Evolutionary conservation across 169 alveolate genomes (phyloP).

Genomic region (Babesia bigemina): DNA sequence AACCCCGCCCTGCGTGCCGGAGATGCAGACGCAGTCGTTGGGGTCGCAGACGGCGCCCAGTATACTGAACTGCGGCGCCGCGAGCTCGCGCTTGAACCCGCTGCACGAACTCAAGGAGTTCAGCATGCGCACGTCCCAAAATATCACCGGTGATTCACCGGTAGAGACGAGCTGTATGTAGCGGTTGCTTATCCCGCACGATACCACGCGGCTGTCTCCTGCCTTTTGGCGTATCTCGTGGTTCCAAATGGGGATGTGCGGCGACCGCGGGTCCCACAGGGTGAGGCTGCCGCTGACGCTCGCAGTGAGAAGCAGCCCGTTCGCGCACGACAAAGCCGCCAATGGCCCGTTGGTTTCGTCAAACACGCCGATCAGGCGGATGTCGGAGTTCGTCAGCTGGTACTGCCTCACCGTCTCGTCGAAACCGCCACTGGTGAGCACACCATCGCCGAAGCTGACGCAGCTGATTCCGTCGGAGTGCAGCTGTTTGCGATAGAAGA

Average conservation of each 20-base stretch:
- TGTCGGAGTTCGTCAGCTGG: slow-evolving; percentile 52
- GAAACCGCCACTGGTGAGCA: slow-evolving; percentile 68
- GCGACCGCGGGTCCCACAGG: slow-evolving; percentile 60
- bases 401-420: slow-evolving; percentile 75
- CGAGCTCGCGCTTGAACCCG: slow-evolving; percentile 52
- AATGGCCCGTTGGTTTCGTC: slow-evolving; percentile 47
- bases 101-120: slow-evolving; percentile 56
- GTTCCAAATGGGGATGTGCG: slow-evolving; percentile 66
- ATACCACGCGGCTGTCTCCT: slow-evolving; percentile 9
- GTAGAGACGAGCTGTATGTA: slow-evolving; percentile 54
- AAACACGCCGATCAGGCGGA: slow-evolving; percentile 56
- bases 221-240: slow-evolving; percentile 35
- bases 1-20: slow-evolving; percentile 15
- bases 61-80: slow-evolving; percentile 1
- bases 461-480: slow-evolving; percentile 73
- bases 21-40: slow-evolving; percentile 39
- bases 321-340: slow-evolving; percentile 21
- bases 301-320: slow-evolving; percentile 36
- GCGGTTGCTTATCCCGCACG: slow-evolving; percentile 63
- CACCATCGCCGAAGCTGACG: slow-evolving; percentile 50
- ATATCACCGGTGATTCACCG: slow-evolving; percentile 44
- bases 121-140: slow-evolving; percentile 69
- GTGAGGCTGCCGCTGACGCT: slow-evolving; percentile 56
- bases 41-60: slow-evolving; percentile 57
- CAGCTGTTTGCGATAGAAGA: slow-evolving; percentile 37